Base-by-base conservation (phyloP, 495 filamentous ascomycete species). In the Aspergillus avenaceus region DNA sequence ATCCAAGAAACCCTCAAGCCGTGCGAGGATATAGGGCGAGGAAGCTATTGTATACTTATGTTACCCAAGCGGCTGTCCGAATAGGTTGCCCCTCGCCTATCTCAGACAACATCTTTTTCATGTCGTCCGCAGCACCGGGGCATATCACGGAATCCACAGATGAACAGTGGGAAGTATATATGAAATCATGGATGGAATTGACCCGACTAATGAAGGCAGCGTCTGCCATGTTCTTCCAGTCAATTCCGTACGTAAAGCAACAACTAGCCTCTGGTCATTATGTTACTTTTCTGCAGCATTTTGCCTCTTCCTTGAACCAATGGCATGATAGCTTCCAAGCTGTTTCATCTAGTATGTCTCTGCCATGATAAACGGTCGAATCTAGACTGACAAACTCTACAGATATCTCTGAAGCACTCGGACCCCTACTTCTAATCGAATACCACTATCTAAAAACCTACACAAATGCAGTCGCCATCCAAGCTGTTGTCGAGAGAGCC, bases 401-500 rank as follows among this genome's bases (percentile, higher is more conserved):
- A 53, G 50, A 24, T 14, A 21, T 11, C 12, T 37, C 6, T 11
- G n/a, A n/a, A n/a, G n/a, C n/a, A n/a, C 42, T 47, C 5, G 45
- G 55, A 2, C 41, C 58, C 34, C 56, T 59, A 18, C 56, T 66
- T 6, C 52, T 54, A 21, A 68, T 69, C 26, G 69, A 72, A 46
- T 66, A 72, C 48, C 61, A 74, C 28, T 64, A 74, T 40, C 62
- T 72, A 1, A 50, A 65, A 1, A 59, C 70, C 11, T 62, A 69
- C 31, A 62, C 60, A 36, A 73, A 67, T 52, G 69, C 65, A 3
- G 50, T 70, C 12, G 67, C 60, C 5, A 67, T 69, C 58, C 69
- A 72, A 49, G 53, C 58, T n/a, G 60, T 74, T 9, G 64, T 69
- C 18, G 62, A 66, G 42, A 58, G 57, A 16, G 38, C 53, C 19